A percentile compares a stretch with the other conserved stretches of the same genome.
Conservation (phyloP, 257 asterid species). For the Penstemon barbatus region DNA sequence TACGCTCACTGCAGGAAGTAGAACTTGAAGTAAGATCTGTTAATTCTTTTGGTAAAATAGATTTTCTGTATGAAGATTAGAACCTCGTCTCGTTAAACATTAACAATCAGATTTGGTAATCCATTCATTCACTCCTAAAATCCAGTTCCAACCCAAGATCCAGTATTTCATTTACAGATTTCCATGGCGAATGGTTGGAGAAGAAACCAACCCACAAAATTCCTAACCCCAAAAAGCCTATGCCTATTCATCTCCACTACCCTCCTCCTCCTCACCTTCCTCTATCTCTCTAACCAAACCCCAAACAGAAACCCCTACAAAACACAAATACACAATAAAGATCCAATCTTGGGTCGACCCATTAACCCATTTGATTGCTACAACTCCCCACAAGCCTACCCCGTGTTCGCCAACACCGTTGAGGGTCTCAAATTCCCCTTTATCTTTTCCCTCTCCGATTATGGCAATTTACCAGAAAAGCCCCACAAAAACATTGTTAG, state of each 20-base stretch:
- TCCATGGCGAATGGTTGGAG: slow-evolving; percentile 94
- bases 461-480: slow-evolving; percentile 80
- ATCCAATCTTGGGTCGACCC: slow-evolving; percentile 32
- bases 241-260: slow-evolving; percentile 75
- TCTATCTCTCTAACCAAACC: slow-evolving; percentile 74
- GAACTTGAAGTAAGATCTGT: too few relatives aligned
- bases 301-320: slow-evolving; percentile 38
- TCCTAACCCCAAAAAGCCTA: slow-evolving; percentile 62
- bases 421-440: slow-evolving; percentile 94
- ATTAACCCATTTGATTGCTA: slow-evolving; percentile 74
- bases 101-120: too few relatives aligned
- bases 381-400: slow-evolving; percentile 78
- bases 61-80: too few relatives aligned
- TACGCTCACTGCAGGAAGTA: too few relatives aligned
- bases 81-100: too few relatives aligned
- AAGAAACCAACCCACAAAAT: slow-evolving; percentile 66
- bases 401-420: slow-evolving; percentile 83
- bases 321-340: slow-evolving; percentile 25
- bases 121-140: not conserved
- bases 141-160: slow-evolving; percentile 2
- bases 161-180: not conserved
- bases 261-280: slow-evolving; percentile 63
- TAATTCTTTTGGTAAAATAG: too few relatives aligned
- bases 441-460: slow-evolving; percentile 83
- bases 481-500: slow-evolving; percentile 95